Evolutionary conservation across 371 early-diverging fungal species (phyloP), one percentile per base, ranked within the genome.

Genomic region (Rhizomucor miehei): DNA sequence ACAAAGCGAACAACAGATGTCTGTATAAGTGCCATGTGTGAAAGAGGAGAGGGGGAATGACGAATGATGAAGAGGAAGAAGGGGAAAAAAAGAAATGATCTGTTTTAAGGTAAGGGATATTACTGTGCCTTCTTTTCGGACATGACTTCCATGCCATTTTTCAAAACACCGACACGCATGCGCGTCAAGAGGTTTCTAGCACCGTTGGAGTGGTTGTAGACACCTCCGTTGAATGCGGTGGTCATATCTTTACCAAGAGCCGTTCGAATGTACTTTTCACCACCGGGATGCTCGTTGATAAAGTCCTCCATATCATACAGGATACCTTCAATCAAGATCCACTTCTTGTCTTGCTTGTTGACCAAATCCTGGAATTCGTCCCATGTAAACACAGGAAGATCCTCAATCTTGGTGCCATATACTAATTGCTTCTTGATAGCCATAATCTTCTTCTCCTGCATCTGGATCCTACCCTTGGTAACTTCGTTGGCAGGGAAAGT

Each of bases 271-370:
- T 90, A 88, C 48, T 87, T 83, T 47, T 78, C 83, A 57, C 96
- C 97, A 50, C 93, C 95, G 19, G 97, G 97, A 60, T 97, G 97
- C 45, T 94, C 87, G 37, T 89, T 77, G 63, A 92, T 84, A 68
- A 97, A 97, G 36, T 87, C 63, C 46, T 80, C 79, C 38, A 98
- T 89, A 68, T 98, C 96, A 69, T 96, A 93, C 44, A 97, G 82
- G 37, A 88, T 75, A 40, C 90, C 91, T 59, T 93, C 93, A 44
- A 98, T 85, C 54, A 97, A 69, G 45, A 96, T 78, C 84, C 93
- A 92, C 49, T 83, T 76, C 61, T 86, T 85, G 49, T 75, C 79
- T 35, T 85, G 64, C 50, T 81, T 76, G 53, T 73, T 64, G 44
- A 86, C 86, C 50, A 70, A 44, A 35, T 64, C 54, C 68, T 86